Evolutionary conservation across 345 rosid genomes (phyloP).

Genomic region (Euphorbia pulcherrima): DNA sequence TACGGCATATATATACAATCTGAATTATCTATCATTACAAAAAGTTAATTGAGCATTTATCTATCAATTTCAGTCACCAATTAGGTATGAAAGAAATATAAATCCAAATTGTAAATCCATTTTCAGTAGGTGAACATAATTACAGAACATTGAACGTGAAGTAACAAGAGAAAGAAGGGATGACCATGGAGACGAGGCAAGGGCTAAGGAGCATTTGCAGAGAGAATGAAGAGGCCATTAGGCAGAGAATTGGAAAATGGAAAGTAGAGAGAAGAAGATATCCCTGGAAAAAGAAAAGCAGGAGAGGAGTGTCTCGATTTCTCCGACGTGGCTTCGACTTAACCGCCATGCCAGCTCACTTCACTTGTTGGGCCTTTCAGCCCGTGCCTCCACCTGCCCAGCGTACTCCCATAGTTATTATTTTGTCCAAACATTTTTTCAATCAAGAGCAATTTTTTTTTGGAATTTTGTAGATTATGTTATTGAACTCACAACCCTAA

Average conservation of each 20-base stretch:
- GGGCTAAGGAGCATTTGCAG: conserved; percentile 45
- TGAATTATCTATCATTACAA: not conserved
- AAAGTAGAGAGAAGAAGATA: not conserved
- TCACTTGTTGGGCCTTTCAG: not conserved
- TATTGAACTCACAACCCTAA: no score
- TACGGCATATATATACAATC: not conserved
- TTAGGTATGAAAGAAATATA: not conserved
- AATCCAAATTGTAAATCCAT: not conserved
- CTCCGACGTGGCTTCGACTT: conserved; percentile 13
- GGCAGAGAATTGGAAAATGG: not conserved
- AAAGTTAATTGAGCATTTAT: not conserved
- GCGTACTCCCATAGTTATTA: not conserved
- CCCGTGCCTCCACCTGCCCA: not conserved
- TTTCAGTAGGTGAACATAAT: not conserved
- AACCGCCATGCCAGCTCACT: conserved; percentile 15
- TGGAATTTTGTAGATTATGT: no score
- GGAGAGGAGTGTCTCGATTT: conserved; percentile 14
- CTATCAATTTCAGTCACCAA: not conserved
- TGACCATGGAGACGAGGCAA: conserved; percentile 46
- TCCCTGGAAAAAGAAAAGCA: conserved; percentile 6
- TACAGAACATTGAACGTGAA: not conserved
- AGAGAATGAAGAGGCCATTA: conserved; percentile 56
- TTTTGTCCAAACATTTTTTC: no score
- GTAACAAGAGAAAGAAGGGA: not conserved
- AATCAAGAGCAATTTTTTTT: no score